Evolutionary conservation across 768 basidiomycete species (phyloP), one percentile per base, ranked within the genome.

Genomic region (Termitomyces sp.): DNA sequence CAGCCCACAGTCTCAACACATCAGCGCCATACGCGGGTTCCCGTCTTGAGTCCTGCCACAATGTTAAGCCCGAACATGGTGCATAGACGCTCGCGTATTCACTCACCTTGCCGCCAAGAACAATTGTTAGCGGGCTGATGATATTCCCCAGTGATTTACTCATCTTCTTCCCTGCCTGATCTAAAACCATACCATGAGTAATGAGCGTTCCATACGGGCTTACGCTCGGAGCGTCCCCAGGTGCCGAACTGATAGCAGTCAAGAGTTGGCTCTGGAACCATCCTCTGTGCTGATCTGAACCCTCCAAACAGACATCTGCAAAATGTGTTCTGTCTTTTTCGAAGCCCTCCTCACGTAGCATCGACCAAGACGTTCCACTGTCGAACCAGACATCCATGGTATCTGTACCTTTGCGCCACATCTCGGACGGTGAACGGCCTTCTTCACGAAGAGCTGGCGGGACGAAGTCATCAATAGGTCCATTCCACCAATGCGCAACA

Each of bases 341-440:
- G 18, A 74, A 71, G 20, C 70, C 76, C 51, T 76, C 73, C 37
- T 73, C 73, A 6, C 65, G 62, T 18, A 96, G 73, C 77, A 92
- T 81, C 2, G 92, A 86, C 96, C 96, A 99, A 4, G 94, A 91
- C 2, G 90, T 86, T 4, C 96, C 96, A 64, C 92, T 95, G 72
- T 99, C 96, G 64, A 98, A 98, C 96, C 96, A 99, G 16, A 99
- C 96, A 69, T 99, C 96, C 87, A 98, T 94, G 2, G 96, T 99
- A 68, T 99, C 96, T 2, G 83, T 86, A 9, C 94, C 89, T 69
- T 93, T 94, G 48, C 75, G 72, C 84, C 88, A 94, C 1, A 70
- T 71, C 54, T 77, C 72, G 1, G 75, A 76, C 2, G 70, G 66
- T 2, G 70, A 65, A 42, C 62, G 69, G 8, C 79, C 81, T n/a